Evolutionary conservation across 331 rosid species (phyloP), one percentile per base, ranked within the genome.

Genomic region (Malus hybrid): DNA sequence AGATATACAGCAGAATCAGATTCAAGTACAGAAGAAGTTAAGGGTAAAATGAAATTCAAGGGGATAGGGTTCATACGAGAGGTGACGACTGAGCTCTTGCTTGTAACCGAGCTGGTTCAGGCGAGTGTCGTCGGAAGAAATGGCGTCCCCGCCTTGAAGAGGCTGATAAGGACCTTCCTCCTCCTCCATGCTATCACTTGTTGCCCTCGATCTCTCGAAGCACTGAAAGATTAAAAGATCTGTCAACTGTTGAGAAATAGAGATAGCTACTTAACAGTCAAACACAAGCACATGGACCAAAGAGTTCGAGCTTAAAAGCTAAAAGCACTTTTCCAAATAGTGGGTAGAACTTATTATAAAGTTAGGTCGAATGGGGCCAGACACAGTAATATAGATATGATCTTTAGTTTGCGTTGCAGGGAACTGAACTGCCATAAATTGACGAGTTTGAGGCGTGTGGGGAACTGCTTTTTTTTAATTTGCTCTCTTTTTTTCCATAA

Each of bases 51-150:
- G n/a, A 13, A 14, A 52, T 6, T 3, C 4, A 22, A 39, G 29
- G 20, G 36, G 33, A 34, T 16, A 70, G 34, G 32, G 14, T 0
- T 14, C 82, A 8, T 76, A 84, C 89, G 86, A 87, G 69, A 87
- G 91, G 42, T 69, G 36, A 12, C 89, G 89, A 16, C 72, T 48
- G 71, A 87, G 90, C 65, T 87, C 87, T 68, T 77, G 88, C 85
- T 80, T 80, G 76, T 84, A 87, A 20, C 89, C 89, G 16, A 87
- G 91, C 75, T 84, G 87, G 19, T 62, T 66, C 28, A 87, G 56
- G 71, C 82, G 83, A 7, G 32, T 24, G 36, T 82, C 66, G 28
- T 82, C 89, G 64, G 81, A 39, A 66, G 75, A 15, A 57, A 28
- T 79, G 73, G 66, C 66, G 64, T 71, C 86, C 1, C 52, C 75